Base-by-base conservation (phyloP, 192 early-diverging fungal genomes). In the Geranomyces variabilis region DNA sequence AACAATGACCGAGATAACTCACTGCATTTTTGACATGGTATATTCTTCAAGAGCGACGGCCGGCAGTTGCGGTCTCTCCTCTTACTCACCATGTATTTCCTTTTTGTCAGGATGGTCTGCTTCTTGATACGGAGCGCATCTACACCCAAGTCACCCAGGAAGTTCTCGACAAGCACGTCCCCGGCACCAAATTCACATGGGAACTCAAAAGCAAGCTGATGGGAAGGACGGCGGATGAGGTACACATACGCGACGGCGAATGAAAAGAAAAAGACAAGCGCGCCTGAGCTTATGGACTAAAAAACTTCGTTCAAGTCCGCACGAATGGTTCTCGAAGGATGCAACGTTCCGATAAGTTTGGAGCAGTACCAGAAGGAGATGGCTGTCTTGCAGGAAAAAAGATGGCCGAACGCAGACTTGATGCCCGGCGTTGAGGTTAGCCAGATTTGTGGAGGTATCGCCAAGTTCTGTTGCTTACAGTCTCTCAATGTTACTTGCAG, bases 141-240 rank as follows among this genome's bases (percentile, higher is more conserved):
- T 97, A 97, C 78, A 90, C 93, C 7, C 81, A 91, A 73, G 94
- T 95, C 21, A 92, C 93, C 9, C 85, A 89, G 24, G 84, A 89
- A 55, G 90, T 98, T 63, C 80, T 96, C 30, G 86, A 78, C 48
- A 90, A 91, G 59, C 92, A 87, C 69, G 48, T 41, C 12, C 70
- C 59, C 1, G 90, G 92, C 34, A 68, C 76, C 34, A 66, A 15
- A 13, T 81, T 71, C 57, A 68, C 57, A 21, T 83, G 81, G 84
- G 63, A 51, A 0, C 36, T 83, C 9, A 84, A 85, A 71, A 56
- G 36, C 48, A 26, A 68, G 33, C 29, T 74, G 29, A 72, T 72
- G 70, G 70, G 70, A 45, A 22, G 41, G 36, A 72, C 70, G 19
- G 43, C 61, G 6, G 22, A 49, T 31, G 70, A 72, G 70, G 70